A percentile compares a stretch with the other conserved stretches of the same genome.
phyloP scores from a whole-genome alignment of 2,329 filamentous ascomycete genomes.

The Scolecobasidium constrictum region DNA sequence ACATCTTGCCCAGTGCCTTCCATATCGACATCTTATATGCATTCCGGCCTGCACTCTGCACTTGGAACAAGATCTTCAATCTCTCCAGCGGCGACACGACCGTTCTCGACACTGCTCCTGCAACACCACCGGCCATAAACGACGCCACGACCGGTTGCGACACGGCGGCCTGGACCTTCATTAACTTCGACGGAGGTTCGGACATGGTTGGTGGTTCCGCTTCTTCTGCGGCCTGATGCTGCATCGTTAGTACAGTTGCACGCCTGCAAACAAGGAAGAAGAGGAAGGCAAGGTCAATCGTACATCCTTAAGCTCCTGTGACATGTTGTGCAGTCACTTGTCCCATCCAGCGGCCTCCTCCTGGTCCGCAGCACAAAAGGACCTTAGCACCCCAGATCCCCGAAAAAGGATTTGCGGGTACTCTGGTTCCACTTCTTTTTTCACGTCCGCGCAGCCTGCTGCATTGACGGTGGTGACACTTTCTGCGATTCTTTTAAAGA shows the following conservation, averaged over 20 bases:
- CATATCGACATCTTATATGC: slow-evolving; percentile 90
- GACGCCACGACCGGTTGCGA: slow-evolving; percentile 78
- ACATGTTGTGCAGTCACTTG: not conserved
- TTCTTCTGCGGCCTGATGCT: too few species aligned
- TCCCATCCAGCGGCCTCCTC: too few species aligned
- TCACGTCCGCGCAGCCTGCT: too few species aligned
- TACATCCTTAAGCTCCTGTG: not conserved
- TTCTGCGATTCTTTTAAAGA: too few species aligned
- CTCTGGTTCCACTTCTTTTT: too few species aligned
- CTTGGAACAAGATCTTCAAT: slow-evolving; percentile 94
- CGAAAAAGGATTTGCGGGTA: too few species aligned
- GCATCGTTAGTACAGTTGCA: too few species aligned
- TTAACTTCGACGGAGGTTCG: not conserved
- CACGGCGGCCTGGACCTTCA: slow-evolving; percentile 2
- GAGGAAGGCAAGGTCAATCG: too few species aligned
- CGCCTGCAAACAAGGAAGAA: too few species aligned
- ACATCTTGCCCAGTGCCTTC: slow-evolving; percentile 88
- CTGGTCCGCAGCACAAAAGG: too few species aligned
- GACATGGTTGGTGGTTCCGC: slow-evolving; percentile 1
- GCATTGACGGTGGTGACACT: too few species aligned
- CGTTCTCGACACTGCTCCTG: slow-evolving; percentile 92
- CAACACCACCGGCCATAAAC: slow-evolving; percentile 87
- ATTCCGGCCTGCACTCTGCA: slow-evolving; percentile 80
- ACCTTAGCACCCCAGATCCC: too few species aligned
- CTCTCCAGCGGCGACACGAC: slow-evolving; percentile 94